A percentile compares a stretch with the other conserved stretches of the same genome.
phyloP scores from a whole-genome alignment of 805 yeast genomes.

The Metschnikowia aberdeeniae region DNA sequence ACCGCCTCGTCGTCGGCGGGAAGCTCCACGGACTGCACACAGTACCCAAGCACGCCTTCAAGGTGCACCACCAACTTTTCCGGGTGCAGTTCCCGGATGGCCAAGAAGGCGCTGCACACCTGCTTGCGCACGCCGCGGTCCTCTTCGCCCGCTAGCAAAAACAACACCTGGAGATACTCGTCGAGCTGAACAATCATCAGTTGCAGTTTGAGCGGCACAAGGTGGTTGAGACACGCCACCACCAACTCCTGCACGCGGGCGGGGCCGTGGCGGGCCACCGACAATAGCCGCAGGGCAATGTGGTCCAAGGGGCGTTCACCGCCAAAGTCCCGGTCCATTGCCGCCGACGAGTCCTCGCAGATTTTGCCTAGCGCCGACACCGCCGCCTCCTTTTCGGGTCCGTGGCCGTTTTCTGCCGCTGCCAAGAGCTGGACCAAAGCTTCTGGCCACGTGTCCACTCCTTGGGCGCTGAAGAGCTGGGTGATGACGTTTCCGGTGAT shows the following conservation, averaged over 20 bases:
- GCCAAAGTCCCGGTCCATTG: slow-evolving; percentile 60
- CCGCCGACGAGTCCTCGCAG: slow-evolving; percentile 78
- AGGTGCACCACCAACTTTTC: slow-evolving; percentile 77
- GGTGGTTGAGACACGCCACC: slow-evolving; percentile 70
- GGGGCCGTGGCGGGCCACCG: slow-evolving; percentile 34
- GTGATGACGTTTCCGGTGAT: slow-evolving; percentile 91
- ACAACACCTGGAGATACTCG: slow-evolving; percentile 58
- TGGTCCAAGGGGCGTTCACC: slow-evolving; percentile 65
- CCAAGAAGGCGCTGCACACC: slow-evolving; percentile 72
- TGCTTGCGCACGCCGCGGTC: slow-evolving; percentile 61
- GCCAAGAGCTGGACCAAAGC: slow-evolving; percentile 65
- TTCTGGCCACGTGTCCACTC: slow-evolving; percentile 70
- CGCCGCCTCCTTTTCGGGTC: slow-evolving; percentile 61
- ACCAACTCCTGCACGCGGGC: slow-evolving; percentile 57
- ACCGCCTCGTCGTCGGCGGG: slow-evolving; percentile 59
- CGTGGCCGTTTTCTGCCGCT: slow-evolving; percentile 31
- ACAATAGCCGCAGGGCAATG: slow-evolving; percentile 38
- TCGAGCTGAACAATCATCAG: slow-evolving; percentile 63
- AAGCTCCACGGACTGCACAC: slow-evolving; percentile 66
- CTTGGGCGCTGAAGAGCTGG: slow-evolving; percentile 65
- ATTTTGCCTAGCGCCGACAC: slow-evolving; percentile 79
- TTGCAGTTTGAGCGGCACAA: slow-evolving; percentile 67
- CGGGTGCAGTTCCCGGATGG: slow-evolving; percentile 70
- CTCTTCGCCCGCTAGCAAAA: slow-evolving; percentile 61
- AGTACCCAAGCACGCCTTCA: slow-evolving; percentile 80